A percentile compares a stretch with the other conserved stretches of the same genome.
phyloP scores from a whole-genome alignment of 257 asterid genomes.

The Penstemon davidsonii region DNA sequence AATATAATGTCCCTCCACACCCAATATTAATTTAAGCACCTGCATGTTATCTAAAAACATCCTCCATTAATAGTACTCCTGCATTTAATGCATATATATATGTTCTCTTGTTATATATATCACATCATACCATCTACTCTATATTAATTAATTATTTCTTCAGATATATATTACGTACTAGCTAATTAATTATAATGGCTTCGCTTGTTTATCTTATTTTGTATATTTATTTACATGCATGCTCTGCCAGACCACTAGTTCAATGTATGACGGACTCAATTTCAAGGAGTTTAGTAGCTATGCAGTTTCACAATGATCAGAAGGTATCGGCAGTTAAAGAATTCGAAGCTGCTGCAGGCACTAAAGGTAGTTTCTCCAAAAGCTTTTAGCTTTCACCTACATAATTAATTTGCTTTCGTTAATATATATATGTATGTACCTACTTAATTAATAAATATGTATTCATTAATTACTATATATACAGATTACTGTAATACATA shows the following conservation, averaged over 20 bases:
- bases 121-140: too few species aligned
- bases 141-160: too few species aligned
- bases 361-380: conserved; percentile 27
- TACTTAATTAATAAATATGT: too few species aligned
- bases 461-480: too few species aligned
- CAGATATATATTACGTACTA: too few species aligned
- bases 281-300: not conserved
- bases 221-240: conserved; percentile 54
- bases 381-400: not conserved
- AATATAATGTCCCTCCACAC: too few species aligned
- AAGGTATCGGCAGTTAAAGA: conserved; percentile 20
- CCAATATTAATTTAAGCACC: conserved; percentile 34
- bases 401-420: too few species aligned
- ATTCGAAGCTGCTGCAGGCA: conserved; percentile 3
- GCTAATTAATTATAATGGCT: conserved; percentile 26
- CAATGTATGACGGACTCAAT: too few species aligned
- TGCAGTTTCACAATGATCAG: conserved; percentile 23
- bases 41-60: conserved; percentile 60
- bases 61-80: conserved; percentile 27
- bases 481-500: too few species aligned
- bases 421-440: too few species aligned
- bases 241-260: conserved; percentile 44
- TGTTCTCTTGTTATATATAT: too few species aligned
- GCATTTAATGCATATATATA: conserved; percentile 64
- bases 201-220: conserved; percentile 37